phyloP scores from a whole-genome alignment of 441 rosid genomes.

The Kokia cookei region DNA sequence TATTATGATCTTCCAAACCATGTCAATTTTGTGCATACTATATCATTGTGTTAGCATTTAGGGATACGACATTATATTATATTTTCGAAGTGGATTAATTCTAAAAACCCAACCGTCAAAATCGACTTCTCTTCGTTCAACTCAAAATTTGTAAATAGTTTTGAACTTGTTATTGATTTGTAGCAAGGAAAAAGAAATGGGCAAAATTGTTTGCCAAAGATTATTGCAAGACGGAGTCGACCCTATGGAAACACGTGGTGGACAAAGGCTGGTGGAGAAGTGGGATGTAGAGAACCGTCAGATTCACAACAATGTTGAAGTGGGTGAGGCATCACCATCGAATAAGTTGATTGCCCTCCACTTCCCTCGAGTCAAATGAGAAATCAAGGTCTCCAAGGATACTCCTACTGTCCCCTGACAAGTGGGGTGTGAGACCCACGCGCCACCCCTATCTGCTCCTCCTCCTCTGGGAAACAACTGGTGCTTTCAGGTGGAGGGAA shows the following conservation, averaged over 20 bases:
- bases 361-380: conserved; percentile 2
- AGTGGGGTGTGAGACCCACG: conserved; percentile 8
- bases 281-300: conserved; percentile 10
- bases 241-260: conserved; percentile 3
- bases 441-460: conserved; percentile 1
- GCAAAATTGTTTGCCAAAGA: background rate
- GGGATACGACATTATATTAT: too few relatives aligned
- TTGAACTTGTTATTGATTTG: too few relatives aligned
- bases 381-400: background rate
- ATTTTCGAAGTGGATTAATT: too few relatives aligned
- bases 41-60: too few relatives aligned
- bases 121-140: too few relatives aligned
- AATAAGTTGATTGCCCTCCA: background rate
- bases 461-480: background rate
- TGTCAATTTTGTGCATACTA: too few relatives aligned
- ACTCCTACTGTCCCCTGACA: background rate
- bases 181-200: too few relatives aligned
- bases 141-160: too few relatives aligned
- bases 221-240: background rate
- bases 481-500: background rate
- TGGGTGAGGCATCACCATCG: background rate
- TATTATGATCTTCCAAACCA: too few relatives aligned
- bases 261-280: background rate
- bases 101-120: too few relatives aligned
- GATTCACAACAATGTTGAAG: background rate